phyloP scores from a whole-genome alignment of 1,139 yeast species.

The Nakaseomyces sp. region DNA sequence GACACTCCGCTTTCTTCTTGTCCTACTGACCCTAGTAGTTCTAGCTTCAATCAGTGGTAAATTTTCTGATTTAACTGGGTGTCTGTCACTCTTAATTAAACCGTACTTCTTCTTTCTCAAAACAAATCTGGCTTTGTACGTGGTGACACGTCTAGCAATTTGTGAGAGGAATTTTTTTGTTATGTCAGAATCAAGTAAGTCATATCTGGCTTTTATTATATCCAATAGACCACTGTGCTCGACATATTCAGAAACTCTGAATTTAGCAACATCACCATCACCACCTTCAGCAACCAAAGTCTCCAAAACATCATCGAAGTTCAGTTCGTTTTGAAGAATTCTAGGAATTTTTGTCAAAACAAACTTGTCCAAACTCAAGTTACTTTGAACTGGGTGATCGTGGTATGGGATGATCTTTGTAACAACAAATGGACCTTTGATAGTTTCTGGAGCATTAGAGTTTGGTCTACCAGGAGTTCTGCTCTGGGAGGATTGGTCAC shows the following conservation, averaged over 20 bases:
- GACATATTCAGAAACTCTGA: constrained; percentile 29
- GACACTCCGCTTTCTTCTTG: constrained; percentile 5
- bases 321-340: constrained; percentile 29
- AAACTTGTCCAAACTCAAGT: constrained; percentile 26
- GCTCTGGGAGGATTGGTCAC: constrained; percentile 7
- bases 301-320: constrained; percentile 28
- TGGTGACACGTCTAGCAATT: constrained; percentile 31
- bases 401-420: constrained; percentile 32
- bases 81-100: constrained; percentile 6
- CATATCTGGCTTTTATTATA: constrained; percentile 27
- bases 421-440: constrained; percentile 28
- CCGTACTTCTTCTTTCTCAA: constrained; percentile 30
- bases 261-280: constrained; percentile 18
- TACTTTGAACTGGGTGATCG: constrained; percentile 29
- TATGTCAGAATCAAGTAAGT: constrained; percentile 25
- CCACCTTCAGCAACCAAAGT: constrained; percentile 14
- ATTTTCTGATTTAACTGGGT: background rate
- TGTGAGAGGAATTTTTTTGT: constrained; percentile 28
- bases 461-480: constrained; percentile 5
- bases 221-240: constrained; percentile 29
- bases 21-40: constrained; percentile 4
- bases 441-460: constrained; percentile 8
- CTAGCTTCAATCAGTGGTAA: background rate
- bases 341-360: constrained; percentile 30
- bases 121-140: constrained; percentile 31